These are phyloP conservation scores for Cucurbita moschata DNA, from an alignment of 306 rosid genomes.

Conservation along the genomic window DNA sequence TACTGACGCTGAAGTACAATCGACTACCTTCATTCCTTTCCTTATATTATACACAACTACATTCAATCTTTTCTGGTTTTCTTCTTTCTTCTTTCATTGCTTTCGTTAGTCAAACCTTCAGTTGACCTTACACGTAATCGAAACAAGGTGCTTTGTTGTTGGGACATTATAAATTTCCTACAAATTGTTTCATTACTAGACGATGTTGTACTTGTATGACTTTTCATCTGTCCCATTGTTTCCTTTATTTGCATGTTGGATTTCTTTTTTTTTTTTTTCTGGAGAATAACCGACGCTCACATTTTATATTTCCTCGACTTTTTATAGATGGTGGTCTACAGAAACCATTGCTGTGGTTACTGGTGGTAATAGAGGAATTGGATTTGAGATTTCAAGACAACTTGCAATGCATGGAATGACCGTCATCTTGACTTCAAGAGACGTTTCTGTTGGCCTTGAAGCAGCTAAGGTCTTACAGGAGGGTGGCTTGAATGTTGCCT, in stretches of 20 bases:
- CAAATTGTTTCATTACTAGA: neutral
- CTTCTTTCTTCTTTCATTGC: neutral
- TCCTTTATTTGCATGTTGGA: neutral
- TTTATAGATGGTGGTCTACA: constrained; percentile 80
- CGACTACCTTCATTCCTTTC: neutral
- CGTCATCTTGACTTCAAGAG: constrained; percentile 72
- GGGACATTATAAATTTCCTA: neutral
- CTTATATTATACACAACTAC: neutral
- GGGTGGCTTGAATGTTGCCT: constrained; percentile 59
- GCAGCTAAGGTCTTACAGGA: constrained; percentile 75
- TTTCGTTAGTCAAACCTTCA: neutral
- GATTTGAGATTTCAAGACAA: constrained; percentile 70
- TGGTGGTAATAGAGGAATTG: constrained; percentile 89
- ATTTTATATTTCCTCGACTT: neutral
- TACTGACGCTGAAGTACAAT: neutral
- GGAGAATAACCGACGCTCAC: neutral
- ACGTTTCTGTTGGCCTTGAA: constrained; percentile 58
- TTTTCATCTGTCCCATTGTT: neutral
- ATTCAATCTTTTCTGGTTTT: neutral
- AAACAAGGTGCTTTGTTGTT: neutral
- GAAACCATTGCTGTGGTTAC: constrained; percentile 79
- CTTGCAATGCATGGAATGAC: constrained; percentile 73
- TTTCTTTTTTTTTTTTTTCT: neutral
- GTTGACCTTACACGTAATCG: neutral
- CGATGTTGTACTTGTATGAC: neutral